A percentile compares a stretch with the other conserved stretches of the same genome.
phyloP scores from a whole-genome alignment of 1,284 basidiomycete genomes.

The Apiotrichum gamsii region DNA sequence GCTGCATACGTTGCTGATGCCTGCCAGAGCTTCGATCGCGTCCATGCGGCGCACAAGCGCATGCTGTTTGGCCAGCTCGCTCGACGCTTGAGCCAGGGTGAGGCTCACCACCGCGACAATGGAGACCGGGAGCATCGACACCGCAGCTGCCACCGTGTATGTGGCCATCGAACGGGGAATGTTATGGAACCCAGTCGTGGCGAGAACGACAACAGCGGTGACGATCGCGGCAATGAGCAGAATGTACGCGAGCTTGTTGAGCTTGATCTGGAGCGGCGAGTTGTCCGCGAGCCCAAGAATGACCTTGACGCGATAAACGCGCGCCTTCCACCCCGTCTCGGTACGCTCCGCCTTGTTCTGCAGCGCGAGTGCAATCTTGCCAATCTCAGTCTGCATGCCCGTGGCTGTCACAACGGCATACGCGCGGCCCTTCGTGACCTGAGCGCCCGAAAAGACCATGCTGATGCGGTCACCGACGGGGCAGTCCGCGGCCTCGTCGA shows the following conservation, averaged over 20 bases:
- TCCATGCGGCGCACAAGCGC: conserved; percentile 52
- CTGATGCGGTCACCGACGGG: conserved; percentile 51
- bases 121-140: conserved; percentile 53
- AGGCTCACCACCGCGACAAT: conserved; percentile 49
- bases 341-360: conserved; percentile 43
- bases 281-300: conserved; percentile 50
- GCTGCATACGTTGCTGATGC: conserved; percentile 58
- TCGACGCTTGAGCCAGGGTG: conserved; percentile 45
- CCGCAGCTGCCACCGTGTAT: conserved; percentile 52
- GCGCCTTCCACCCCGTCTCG: conserved; percentile 38
- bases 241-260: conserved; percentile 57
- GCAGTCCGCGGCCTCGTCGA: conserved; percentile 46
- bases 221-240: conserved; percentile 55
- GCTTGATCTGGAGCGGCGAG: conserved; percentile 60
- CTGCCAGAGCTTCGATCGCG: conserved; percentile 55
- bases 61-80: conserved; percentile 49
- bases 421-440: conserved; percentile 62
- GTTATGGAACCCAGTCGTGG: conserved; percentile 52
- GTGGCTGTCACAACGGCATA: conserved; percentile 57
- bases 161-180: conserved; percentile 46
- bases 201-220: conserved; percentile 58
- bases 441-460: conserved; percentile 55
- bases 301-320: conserved; percentile 45
- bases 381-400: conserved; percentile 63
- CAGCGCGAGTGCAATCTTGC: conserved; percentile 55